These are phyloP conservation scores for Quercus variabilis DNA, from an alignment of 306 rosid species.

Conservation along the genomic window DNA sequence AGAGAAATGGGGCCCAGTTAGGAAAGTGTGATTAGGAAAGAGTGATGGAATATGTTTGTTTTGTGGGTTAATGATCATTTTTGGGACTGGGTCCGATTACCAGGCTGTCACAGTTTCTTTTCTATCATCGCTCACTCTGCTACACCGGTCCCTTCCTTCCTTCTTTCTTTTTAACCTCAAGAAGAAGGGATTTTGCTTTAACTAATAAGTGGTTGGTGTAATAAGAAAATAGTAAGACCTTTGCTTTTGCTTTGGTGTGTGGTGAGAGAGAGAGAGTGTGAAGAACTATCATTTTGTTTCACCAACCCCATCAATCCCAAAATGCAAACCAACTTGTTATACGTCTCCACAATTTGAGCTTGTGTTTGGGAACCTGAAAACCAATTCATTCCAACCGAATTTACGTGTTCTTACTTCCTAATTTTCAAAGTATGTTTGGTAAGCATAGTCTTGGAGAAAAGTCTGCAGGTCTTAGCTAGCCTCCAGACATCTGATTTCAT, in stretches of 20 bases:
- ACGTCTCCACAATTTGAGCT: neutral
- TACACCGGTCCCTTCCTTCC: constrained; percentile 9
- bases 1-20: constrained; percentile 14
- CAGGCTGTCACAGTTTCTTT: constrained; percentile 25
- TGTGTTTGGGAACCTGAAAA: neutral
- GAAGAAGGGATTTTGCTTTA: constrained; percentile 14
- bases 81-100: constrained; percentile 3
- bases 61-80: constrained; percentile 21
- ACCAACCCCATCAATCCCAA: constrained; percentile 1
- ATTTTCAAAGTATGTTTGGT: neutral
- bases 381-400: neutral
- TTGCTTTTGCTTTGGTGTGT: neutral
- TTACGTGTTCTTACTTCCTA: neutral
- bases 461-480: neutral
- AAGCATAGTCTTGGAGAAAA: neutral
- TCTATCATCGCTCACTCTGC: constrained; percentile 13
- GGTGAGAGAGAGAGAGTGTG: neutral
- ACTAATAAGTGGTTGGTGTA: constrained; percentile 17
- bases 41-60: constrained; percentile 11
- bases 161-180: constrained; percentile 25
- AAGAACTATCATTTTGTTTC: constrained; percentile 23
- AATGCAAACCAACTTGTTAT: neutral
- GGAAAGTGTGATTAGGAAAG: constrained; percentile 16
- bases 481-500: neutral
- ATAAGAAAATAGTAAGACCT: neutral